Evolutionary conservation across 768 basidiomycete species (phyloP).

Genomic region (Psilocybe cubensis): DNA sequence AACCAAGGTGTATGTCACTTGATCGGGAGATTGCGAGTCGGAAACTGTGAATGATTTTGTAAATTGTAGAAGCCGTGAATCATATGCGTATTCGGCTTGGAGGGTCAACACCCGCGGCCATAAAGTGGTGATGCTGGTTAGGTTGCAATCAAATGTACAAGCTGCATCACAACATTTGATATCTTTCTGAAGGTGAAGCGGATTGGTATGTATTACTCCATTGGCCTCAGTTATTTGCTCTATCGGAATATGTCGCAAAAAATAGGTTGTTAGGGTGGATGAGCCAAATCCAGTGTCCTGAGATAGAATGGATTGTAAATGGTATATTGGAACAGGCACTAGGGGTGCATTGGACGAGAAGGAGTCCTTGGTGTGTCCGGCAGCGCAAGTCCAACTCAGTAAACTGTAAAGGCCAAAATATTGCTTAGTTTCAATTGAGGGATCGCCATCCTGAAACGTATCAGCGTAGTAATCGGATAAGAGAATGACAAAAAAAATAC

Average conservation of each 20-base stretch:
- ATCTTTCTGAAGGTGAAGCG: not conserved
- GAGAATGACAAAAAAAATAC: not conserved
- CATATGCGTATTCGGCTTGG: not conserved
- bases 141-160: not conserved
- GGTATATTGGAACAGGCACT: not conserved
- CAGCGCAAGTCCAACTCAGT: not conserved
- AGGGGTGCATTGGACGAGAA: not conserved
- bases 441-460: not conserved
- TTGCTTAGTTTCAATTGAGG: not conserved
- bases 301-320: not conserved
- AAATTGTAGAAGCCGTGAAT: not conserved
- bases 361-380: not conserved
- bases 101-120: conserved; percentile 6
- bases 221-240: too few species aligned
- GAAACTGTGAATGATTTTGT: not conserved
- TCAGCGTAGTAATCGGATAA: too few species aligned
- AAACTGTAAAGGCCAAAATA: not conserved
- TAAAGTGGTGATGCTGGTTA: not conserved
- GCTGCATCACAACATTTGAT: too few species aligned
- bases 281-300: not conserved
- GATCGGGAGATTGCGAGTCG: not conserved
- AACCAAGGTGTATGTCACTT: not conserved
- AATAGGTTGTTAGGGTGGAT: conserved; percentile 1
- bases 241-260: not conserved
- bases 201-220: too few species aligned